A percentile compares a stretch with the other conserved stretches of the same genome.
These are phyloP conservation scores for Leccinum subgranulosum DNA, from an alignment of 768 basidiomycete genomes.

Conservation along the genomic window DNA sequence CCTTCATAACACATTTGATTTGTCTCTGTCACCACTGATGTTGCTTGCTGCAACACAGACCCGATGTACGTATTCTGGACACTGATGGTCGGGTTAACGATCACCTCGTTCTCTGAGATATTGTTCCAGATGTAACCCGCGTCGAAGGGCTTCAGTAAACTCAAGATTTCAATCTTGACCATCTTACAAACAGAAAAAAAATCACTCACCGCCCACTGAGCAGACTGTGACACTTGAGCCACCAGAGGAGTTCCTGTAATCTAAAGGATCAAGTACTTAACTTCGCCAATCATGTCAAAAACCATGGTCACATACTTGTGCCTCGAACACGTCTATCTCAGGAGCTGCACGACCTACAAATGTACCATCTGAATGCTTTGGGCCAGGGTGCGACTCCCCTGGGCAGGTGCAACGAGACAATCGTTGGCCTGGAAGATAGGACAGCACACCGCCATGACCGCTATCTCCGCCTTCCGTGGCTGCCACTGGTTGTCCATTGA, in stretches of 20 bases:
- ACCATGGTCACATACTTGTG: conserved; percentile 41
- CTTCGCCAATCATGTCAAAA: conserved; percentile 7
- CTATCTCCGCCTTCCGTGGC: conserved; percentile 40
- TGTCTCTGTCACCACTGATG: conserved; percentile 68
- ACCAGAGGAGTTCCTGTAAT: conserved; percentile 43
- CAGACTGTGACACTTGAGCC: conserved; percentile 77
- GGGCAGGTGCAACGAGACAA: conserved; percentile 84
- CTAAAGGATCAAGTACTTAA: conserved; percentile 32
- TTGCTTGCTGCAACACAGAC: conserved; percentile 71
- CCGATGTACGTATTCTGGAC: conserved; percentile 65
- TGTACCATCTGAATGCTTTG: conserved; percentile 65
- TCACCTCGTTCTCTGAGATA: conserved; percentile 53
- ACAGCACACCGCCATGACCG: conserved; percentile 45
- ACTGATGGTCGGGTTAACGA: conserved; percentile 53
- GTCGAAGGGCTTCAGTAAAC: conserved; percentile 61
- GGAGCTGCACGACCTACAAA: conserved; percentile 83
- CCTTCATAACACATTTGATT: conserved; percentile 69
- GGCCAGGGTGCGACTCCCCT: conserved; percentile 83
- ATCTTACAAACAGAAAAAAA: conserved; percentile 1
- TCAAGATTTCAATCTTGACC: neutral
- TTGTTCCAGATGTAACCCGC: conserved; percentile 68
- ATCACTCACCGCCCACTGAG: conserved; percentile 71
- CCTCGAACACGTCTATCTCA: conserved; percentile 90
- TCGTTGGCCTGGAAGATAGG: conserved; percentile 77
- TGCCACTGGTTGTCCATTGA: conserved; percentile 63